These are phyloP conservation scores for Solanum habrochaites DNA, from an alignment of 257 asterid genomes.

Conservation along the genomic window DNA sequence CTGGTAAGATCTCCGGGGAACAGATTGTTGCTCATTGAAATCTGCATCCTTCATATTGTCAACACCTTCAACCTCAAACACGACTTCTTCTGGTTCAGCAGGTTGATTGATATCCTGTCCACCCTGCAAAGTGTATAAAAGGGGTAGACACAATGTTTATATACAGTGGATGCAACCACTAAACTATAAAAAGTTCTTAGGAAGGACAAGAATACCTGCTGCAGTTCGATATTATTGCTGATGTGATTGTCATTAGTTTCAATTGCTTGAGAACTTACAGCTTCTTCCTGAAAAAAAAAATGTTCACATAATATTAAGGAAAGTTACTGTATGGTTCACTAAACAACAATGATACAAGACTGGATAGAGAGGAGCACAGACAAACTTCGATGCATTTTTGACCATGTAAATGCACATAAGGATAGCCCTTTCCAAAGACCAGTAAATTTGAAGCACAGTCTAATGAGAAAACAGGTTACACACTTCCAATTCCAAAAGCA, in stretches of 20 bases:
- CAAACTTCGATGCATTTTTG: neutral
- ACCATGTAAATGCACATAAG: neutral
- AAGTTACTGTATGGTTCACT: neutral
- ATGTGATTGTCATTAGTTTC: constrained; percentile 23
- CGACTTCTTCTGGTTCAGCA: constrained; percentile 19
- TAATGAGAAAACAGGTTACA: neutral
- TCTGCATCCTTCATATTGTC: constrained; percentile 25
- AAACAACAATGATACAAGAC: neutral
- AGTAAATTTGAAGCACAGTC: neutral
- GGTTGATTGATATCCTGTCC: constrained; percentile 25
- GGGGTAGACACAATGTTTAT: neutral
- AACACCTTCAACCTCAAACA: constrained; percentile 20
- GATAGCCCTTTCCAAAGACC: neutral
- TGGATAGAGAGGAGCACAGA: neutral
- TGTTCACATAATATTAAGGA: neutral
- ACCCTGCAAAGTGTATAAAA: constrained; percentile 14
- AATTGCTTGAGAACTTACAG: constrained; percentile 20
- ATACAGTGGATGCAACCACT: neutral
- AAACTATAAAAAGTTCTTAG: neutral
- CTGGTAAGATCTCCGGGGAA: constrained; percentile 30
- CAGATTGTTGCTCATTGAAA: constrained; percentile 30
- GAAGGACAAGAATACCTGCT: constrained; percentile 28
- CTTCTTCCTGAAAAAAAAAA: constrained; percentile 32
- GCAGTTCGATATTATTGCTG: constrained; percentile 20
- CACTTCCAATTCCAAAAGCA: neutral